Conservation (phyloP, 257 asterid genomes). For the Scutellaria barbata region DNA sequence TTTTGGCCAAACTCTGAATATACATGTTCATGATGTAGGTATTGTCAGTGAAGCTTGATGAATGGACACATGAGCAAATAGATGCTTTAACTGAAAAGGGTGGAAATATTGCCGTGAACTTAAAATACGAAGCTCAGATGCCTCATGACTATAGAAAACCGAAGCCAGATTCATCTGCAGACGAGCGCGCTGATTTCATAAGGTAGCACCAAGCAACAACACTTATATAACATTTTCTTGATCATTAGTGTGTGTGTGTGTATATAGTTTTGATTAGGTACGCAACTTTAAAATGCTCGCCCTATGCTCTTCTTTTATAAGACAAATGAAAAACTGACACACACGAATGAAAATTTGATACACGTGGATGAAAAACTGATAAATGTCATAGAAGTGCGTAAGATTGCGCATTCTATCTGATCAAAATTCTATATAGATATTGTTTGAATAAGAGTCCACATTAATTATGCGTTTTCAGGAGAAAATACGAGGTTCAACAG, state of each 20-base stretch:
- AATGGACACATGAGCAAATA: constrained; percentile 90
- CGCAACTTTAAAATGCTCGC: too few species aligned
- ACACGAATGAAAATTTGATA: too few species aligned
- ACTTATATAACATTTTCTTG: background rate
- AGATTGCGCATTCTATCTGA: too few species aligned
- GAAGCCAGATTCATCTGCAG: constrained; percentile 67
- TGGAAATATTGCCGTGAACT: constrained; percentile 71
- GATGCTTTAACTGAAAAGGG: constrained; percentile 71
- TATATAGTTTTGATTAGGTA: too few species aligned
- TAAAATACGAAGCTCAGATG: constrained; percentile 74
- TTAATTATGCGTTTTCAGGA: constrained; percentile 52
- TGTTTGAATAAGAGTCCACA: constrained; percentile 25
- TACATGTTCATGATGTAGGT: constrained; percentile 50
- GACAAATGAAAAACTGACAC: too few species aligned
- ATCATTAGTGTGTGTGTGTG: background rate
- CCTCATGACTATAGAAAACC: constrained; percentile 63
- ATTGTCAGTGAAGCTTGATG: constrained; percentile 80
- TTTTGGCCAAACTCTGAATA: too few species aligned
- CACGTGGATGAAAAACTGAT: too few species aligned
- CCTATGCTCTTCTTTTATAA: too few species aligned
- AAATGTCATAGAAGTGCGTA: too few species aligned
- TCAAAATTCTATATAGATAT: background rate
- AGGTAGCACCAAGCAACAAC: constrained; percentile 48
- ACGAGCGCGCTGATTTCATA: constrained; percentile 77
- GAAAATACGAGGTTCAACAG: constrained; percentile 80